phyloP scores from a whole-genome alignment of 2,329 filamentous ascomycete species.

The Simplicillium aogashimaense region DNA sequence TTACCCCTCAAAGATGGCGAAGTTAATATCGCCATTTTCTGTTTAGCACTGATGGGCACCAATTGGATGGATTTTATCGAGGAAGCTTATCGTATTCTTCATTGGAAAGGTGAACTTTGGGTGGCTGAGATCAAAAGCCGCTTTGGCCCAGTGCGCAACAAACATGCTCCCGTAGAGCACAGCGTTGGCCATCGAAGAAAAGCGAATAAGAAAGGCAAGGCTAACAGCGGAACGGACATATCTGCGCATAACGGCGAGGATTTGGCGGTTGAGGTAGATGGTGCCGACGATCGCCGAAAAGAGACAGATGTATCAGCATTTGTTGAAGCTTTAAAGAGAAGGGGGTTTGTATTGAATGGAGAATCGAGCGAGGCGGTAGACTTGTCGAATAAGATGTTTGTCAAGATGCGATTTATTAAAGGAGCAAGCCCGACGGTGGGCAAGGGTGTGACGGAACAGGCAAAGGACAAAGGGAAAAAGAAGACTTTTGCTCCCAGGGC shows the following conservation, averaged over 20 bases:
- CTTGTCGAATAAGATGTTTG: slow-evolving; percentile 94
- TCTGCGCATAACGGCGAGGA: slow-evolving; percentile 42
- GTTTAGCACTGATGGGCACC: slow-evolving; percentile 94
- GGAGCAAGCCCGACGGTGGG: slow-evolving; percentile 63
- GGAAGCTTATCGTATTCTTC: slow-evolving; percentile 84
- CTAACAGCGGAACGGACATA: slow-evolving; percentile 24
- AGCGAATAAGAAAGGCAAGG: slow-evolving; percentile 35
- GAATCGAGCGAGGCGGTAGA: slow-evolving; percentile 56
- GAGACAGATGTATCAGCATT: slow-evolving; percentile 86
- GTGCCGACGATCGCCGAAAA: slow-evolving; percentile 48
- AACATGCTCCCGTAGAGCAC: slow-evolving; percentile 45
- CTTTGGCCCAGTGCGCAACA: slow-evolving; percentile 42
- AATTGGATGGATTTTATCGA: slow-evolving; percentile 97
- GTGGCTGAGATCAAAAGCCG: slow-evolving; percentile 93
- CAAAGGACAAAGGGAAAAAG: slow-evolving; percentile 41
- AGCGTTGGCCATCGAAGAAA: slow-evolving; percentile 63
- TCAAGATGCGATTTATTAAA: slow-evolving; percentile 92
- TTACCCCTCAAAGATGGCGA: slow-evolving; percentile 66
- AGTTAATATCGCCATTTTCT: slow-evolving; percentile 87
- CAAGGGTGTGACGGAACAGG: slow-evolving; percentile 54
- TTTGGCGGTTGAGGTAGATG: slow-evolving; percentile 62
- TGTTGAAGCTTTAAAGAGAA: slow-evolving; percentile 66
- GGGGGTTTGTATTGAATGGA: slow-evolving; percentile 77
- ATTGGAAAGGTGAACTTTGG: slow-evolving; percentile 95
- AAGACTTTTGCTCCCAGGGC: slow-evolving; percentile 43